Base-by-base conservation (phyloP, 2,329 filamentous ascomycete species). In the Apiospora kogelbergensis region DNA sequence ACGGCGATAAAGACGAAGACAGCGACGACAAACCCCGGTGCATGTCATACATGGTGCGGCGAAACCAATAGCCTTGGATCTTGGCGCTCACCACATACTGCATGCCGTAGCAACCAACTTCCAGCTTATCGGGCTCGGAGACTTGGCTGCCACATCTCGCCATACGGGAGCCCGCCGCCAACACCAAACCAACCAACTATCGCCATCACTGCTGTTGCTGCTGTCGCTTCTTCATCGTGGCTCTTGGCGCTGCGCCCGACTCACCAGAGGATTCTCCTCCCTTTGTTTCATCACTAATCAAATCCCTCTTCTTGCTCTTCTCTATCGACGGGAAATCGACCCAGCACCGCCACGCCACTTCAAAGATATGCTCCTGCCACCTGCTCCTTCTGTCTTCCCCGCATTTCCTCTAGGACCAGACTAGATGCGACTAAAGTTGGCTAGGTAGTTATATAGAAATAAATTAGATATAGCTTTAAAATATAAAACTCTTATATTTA, bases 41-140 rank as follows among this genome's bases (percentile, higher is more conserved):
- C 53, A 60, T 37, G 53, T 60, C 53, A 60, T 60, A 60, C 53
- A 60, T 60, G 33, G 26, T 60, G 53, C 53, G 53, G 53, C 53
- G 30, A 60, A 37, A 37, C 53, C 53, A 60, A 60, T 60, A 37
- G 53, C n/a, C 53, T 60, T 37, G 53, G 20, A 60, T 13, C 53
- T 60, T 60, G 53, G 53, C 53, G 30, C 53, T 37, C 53, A 60
- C 53, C 53, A 60, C 30, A 60, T 60, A 30, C 48, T 60, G 46
- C 26, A 37, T 6, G 5, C 46, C 22, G 44, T 45, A 30, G 46
- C 48, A 20, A 53, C 24, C 46, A 33, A 17, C 48, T 13, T 17
- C 30, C 53, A 60, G 53, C 53, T 60, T 60, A 60, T 60, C 53
- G 53, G 53, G 53, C 53, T 60, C 53, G 3, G 30, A 60, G 53